Base-by-base conservation (phyloP, 257 asterid species). In the Solanum appendiculatum region DNA sequence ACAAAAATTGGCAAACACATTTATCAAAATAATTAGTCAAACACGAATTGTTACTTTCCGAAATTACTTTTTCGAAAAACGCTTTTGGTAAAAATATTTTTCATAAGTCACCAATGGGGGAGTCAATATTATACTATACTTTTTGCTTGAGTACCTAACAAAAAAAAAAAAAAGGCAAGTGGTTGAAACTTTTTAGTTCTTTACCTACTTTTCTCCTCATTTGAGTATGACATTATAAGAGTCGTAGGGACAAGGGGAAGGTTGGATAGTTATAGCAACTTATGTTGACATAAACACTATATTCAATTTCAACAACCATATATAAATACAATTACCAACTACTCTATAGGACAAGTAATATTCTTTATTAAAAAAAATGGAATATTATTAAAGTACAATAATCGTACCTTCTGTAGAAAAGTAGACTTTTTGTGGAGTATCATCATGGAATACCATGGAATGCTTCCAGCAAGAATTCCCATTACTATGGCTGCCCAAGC, bases 401-500 rank as follows among this genome's bases (percentile, higher is more conserved):
- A 27, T 29, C 4, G 60, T 63, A 96, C 99, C 98, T 93, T 88
- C 56, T 96, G 99, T 77, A 96, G 91, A 89, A 96, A 89, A 87
- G 90, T 92, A 0, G 99, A 96, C 94, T 95, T 96, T 68, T 96
- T 95, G 88, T 96, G 99, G 78, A 96, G 98, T 85, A 95, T 94
- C 96, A 96, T 96, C 99, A 96, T 96, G 0, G 98, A 91, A 84
- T 74, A 96, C 99, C 98, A 96, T 0, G 99, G 99, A 40, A 96
- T 87, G 92, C 98, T 92, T 4, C 98, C 99, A 14, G 98, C 90
- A 16, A 95, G 89, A n/a, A 92, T 31, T 25, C 99, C 99, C 89
- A 95, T 94, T 33, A 96, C 88, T 64, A 96, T 94, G 78, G 99
- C 99, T 87, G 98, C 99, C 99, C 99, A 96, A 89, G 99, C 91